Evolutionary conservation across 805 yeast species (phyloP).

Genomic region (Saturnispora bothae): DNA sequence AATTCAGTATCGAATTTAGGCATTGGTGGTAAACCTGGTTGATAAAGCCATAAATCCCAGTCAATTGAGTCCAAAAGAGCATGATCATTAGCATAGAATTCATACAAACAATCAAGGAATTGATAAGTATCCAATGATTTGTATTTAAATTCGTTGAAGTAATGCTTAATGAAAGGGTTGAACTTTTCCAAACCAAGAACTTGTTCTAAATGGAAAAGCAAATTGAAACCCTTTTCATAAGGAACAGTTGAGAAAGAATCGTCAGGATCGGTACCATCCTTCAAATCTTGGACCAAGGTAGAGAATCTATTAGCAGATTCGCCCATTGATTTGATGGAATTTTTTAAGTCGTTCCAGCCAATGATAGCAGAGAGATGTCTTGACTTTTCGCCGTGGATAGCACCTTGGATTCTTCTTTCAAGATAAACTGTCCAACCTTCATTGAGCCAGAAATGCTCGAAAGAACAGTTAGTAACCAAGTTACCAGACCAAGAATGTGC

Average conservation of each 20-base stretch:
- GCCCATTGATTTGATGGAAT: constrained; percentile 58
- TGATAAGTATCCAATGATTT: constrained; percentile 72
- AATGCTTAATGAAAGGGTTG: constrained; percentile 71
- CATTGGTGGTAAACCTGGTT: constrained; percentile 83
- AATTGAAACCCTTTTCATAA: constrained; percentile 81
- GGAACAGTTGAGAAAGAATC: constrained; percentile 84
- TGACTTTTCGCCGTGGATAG: constrained; percentile 64
- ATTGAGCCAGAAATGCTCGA: constrained; percentile 92
- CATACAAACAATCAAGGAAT: constrained; percentile 68
- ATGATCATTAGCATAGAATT: constrained; percentile 36
- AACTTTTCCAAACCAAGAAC: constrained; percentile 58
- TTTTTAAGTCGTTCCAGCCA: constrained; percentile 78
- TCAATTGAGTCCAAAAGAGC: constrained; percentile 57
- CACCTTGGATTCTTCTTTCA: constrained; percentile 73
- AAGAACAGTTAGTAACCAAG: constrained; percentile 78
- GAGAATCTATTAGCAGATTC: constrained; percentile 40
- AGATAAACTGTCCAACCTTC: constrained; percentile 95
- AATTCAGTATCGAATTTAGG: constrained; percentile 71
- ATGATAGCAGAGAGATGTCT: constrained; percentile 77
- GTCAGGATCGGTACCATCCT: constrained; percentile 71
- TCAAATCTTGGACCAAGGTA: constrained; percentile 59
- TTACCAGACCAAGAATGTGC: constrained; percentile 94
- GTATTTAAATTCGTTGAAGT: constrained; percentile 60
- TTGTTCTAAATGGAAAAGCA: constrained; percentile 65
- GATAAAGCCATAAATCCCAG: constrained; percentile 77